A percentile compares a stretch with the other conserved stretches of the same genome.
Conservation (phyloP, 371 early-diverging fungal species). For the Rhizomucor pusillus region DNA sequence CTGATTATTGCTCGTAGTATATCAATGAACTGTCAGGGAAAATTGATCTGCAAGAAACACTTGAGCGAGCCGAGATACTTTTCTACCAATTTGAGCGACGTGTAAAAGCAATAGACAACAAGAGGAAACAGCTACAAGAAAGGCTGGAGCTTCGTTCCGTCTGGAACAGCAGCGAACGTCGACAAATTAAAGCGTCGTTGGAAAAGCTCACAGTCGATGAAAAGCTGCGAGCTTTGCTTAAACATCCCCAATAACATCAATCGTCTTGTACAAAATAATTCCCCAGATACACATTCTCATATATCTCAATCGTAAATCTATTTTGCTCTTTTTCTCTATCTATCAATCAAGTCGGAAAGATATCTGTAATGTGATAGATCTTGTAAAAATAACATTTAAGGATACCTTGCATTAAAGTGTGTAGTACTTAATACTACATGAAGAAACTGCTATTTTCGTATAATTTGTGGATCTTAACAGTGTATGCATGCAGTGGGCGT, state of each 20-base stretch:
- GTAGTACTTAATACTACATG: no score
- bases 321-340: neutral
- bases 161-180: conserved; percentile 36
- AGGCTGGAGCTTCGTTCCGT: conserved; percentile 30
- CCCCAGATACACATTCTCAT: no score
- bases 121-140: conserved; percentile 25
- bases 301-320: no score
- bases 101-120: conserved; percentile 51
- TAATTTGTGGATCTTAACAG: no score
- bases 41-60: conserved; percentile 72
- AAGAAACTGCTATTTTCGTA: no score
- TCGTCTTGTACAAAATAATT: no score
- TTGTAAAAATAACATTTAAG: no score
- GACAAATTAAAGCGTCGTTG: conserved; percentile 24
- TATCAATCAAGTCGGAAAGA: no score
- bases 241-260: no score
- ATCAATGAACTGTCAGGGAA: conserved; percentile 83
- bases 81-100: conserved; percentile 71
- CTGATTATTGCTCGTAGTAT: conserved; percentile 47
- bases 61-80: conserved; percentile 78
- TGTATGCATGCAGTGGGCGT: no score
- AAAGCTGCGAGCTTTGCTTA: conserved; percentile 12
- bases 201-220: conserved; percentile 27
- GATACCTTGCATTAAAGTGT: no score
- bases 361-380: no score